A percentile compares a stretch with the other conserved stretches of the same genome.
phyloP scores from a whole-genome alignment of 1,284 basidiomycete species.

The Sporisorium exsertum region DNA sequence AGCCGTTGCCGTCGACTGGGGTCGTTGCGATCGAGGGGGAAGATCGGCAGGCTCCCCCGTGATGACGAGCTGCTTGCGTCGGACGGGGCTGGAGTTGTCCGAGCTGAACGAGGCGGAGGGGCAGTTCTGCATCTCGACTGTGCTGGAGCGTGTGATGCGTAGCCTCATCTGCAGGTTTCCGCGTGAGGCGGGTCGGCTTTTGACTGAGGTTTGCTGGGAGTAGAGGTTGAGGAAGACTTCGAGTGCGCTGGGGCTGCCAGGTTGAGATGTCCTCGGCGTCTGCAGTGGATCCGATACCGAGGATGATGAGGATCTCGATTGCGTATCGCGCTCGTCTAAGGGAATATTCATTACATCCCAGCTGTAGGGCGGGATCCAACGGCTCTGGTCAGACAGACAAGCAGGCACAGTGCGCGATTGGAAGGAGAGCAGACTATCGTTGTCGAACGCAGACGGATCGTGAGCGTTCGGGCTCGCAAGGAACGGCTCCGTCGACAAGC shows the following conservation, averaged over 20 bases:
- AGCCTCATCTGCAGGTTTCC: constrained; percentile 6
- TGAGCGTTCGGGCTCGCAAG: constrained; percentile 27
- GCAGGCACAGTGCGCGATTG: constrained; percentile 9
- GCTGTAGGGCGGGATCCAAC: constrained; percentile 22
- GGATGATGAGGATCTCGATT: constrained; percentile 12
- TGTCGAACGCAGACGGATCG: constrained; percentile 33
- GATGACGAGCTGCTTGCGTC: constrained; percentile 22
- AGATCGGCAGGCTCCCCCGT: constrained; percentile 5
- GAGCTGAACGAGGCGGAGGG: not conserved
- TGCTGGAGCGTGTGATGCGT: constrained; percentile 19
- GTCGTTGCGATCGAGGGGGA: not conserved
- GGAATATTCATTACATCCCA: constrained; percentile 15
- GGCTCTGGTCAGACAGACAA: constrained; percentile 11
- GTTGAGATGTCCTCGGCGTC: constrained; percentile 13
- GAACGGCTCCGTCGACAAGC: not conserved
- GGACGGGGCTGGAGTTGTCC: not conserved
- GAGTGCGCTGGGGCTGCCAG: not conserved
- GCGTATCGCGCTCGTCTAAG: not conserved
- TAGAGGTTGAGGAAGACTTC: constrained; percentile 18
- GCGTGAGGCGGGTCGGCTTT: not conserved
- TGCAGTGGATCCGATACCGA: constrained; percentile 18
- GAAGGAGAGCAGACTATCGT: constrained; percentile 2
- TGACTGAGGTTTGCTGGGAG: not conserved
- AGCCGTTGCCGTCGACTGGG: not conserved
- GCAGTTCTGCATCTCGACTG: constrained; percentile 16